Conservation (phyloP, 1,284 basidiomycete species). For the Cystobasidium pallidum region DNA sequence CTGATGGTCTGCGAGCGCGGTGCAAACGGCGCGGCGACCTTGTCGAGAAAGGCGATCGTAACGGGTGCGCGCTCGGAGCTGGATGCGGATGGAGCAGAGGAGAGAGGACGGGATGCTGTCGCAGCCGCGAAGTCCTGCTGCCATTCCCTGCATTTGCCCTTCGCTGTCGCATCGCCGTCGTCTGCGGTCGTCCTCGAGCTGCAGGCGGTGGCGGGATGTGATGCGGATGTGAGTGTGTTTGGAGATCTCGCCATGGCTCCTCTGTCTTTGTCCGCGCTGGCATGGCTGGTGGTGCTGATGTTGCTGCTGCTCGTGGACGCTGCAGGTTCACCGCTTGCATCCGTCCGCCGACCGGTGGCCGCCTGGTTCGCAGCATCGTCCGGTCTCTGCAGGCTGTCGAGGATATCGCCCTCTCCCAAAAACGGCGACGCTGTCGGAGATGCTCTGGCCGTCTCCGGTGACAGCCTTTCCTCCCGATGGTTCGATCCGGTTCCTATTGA, state of each 20-base stretch:
- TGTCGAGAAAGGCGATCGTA: conserved; percentile 14
- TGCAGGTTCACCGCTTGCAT: not conserved
- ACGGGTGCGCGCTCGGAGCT: not conserved
- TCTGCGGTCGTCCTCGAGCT: not conserved
- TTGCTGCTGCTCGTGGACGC: not conserved
- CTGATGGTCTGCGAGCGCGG: conserved; percentile 2
- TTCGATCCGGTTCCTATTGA: too few species aligned
- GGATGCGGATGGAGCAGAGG: not conserved
- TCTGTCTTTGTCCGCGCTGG: not conserved
- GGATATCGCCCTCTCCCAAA: too few species aligned
- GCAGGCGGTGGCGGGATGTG: conserved; percentile 11
- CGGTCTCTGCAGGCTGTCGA: too few species aligned
- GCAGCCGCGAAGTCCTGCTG: too few species aligned
- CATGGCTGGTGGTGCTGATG: too few species aligned
- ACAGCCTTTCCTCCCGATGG: not conserved
- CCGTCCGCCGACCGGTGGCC: not conserved
- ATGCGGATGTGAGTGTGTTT: conserved; percentile 38
- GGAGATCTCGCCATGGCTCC: not conserved
- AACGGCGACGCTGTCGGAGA: not conserved
- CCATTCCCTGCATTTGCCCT: not conserved
- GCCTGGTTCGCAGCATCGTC: not conserved
- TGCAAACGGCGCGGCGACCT: conserved; percentile 1
- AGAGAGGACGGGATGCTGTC: not conserved
- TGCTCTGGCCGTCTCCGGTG: not conserved
- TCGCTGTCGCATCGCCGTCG: conserved; percentile 3